Evolutionary conservation across 2,329 filamentous ascomycete species (phyloP).

Genomic region (Claviceps sp.): DNA sequence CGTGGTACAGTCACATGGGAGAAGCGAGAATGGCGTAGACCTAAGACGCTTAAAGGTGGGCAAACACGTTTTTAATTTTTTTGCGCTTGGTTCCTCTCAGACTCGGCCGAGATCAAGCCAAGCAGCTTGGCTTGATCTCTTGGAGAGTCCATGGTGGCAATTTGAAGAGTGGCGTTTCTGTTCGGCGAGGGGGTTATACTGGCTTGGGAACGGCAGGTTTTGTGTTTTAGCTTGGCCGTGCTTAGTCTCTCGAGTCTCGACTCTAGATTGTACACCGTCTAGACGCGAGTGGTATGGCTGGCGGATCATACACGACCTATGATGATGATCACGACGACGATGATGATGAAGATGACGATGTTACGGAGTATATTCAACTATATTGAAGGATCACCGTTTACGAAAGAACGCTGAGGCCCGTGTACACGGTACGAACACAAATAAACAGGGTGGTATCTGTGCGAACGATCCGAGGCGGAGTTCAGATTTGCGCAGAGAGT

Average conservation of each 20-base stretch:
- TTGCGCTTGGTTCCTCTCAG: not conserved
- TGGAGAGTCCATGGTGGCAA: not conserved
- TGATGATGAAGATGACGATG: not conserved
- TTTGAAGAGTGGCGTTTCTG: not conserved
- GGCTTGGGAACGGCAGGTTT: not conserved
- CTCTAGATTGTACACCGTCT: too few relatives aligned
- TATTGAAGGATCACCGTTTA: not conserved
- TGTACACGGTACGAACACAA: too few relatives aligned
- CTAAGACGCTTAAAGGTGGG: not conserved
- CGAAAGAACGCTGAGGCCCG: too few relatives aligned
- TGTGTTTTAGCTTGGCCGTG: not conserved
- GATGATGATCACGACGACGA: not conserved
- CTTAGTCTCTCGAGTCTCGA: too few relatives aligned
- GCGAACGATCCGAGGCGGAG: too few relatives aligned
- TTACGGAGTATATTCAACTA: not conserved
- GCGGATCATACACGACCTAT: not conserved
- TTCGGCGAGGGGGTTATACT: not conserved
- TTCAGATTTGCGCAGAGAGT: too few relatives aligned
- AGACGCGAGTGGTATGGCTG: too few relatives aligned
- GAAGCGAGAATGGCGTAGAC: not conserved
- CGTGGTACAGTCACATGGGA: not conserved
- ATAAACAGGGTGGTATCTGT: too few relatives aligned
- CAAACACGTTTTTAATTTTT: not conserved
- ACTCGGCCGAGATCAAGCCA: not conserved
- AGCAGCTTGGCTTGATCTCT: too few relatives aligned